phyloP scores from a whole-genome alignment of 495 filamentous ascomycete genomes.

The Xylaria longipes region DNA sequence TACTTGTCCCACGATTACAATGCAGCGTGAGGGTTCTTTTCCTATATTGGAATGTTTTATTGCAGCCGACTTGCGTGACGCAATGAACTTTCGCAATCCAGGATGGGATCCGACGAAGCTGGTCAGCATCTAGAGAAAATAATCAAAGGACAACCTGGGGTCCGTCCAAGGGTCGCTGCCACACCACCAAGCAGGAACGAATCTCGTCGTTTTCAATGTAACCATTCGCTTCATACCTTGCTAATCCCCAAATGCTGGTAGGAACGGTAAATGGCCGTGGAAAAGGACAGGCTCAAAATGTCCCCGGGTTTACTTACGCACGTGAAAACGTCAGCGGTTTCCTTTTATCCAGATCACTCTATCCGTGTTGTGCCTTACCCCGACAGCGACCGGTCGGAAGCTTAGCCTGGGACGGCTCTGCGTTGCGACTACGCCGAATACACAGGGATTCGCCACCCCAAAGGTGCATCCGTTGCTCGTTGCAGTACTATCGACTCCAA shows the following conservation, averaged over 20 bases:
- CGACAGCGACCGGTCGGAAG: not conserved
- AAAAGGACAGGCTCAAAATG: not conserved
- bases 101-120: not conserved
- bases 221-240: conserved; percentile 16
- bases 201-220: not conserved
- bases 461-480: conserved; percentile 10
- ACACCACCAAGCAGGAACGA: not conserved
- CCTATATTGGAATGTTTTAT: not conserved
- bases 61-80: not conserved
- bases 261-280: not conserved
- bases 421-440: conserved; percentile 10
- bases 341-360: conserved; percentile 18
- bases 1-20: not conserved
- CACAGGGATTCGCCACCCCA: conserved; percentile 12
- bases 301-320: not conserved
- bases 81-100: not conserved
- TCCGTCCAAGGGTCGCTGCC: not conserved
- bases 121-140: not conserved
- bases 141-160: not conserved
- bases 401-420: conserved; percentile 11
- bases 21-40: not conserved
- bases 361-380: conserved; percentile 1
- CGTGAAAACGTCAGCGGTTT: not conserved
- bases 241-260: not conserved
- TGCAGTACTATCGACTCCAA: conserved; percentile 4